phyloP scores from a whole-genome alignment of 139 green algal species.

The Parachlorella kessleri region DNA sequence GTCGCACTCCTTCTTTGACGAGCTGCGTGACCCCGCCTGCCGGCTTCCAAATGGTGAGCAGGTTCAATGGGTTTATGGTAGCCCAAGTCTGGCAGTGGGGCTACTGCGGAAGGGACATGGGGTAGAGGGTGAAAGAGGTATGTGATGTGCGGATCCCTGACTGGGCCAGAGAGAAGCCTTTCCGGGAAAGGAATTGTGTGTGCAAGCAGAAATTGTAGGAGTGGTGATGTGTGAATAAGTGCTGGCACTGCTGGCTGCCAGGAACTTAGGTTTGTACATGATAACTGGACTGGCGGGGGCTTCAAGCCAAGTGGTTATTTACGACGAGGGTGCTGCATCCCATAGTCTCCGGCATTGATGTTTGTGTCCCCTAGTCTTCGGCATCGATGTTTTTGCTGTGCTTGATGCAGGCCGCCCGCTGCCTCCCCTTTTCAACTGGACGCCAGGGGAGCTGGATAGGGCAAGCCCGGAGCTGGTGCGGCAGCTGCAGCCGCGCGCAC shows the following conservation, averaged over 20 bases:
- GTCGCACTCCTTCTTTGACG: constrained; percentile 96
- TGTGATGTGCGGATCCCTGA: too few relatives aligned
- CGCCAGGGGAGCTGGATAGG: constrained; percentile 77
- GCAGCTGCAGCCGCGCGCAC: constrained; percentile 14
- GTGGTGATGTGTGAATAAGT: neutral
- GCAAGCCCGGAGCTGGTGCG: constrained; percentile 48
- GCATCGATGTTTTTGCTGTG: neutral
- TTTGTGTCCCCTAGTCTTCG: too few relatives aligned
- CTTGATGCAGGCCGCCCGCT: constrained; percentile 66
- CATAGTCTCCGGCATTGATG: too few relatives aligned
- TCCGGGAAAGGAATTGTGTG: too few relatives aligned
- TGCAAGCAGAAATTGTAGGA: too few relatives aligned
- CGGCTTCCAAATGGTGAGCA: constrained; percentile 73
- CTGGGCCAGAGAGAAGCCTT: too few relatives aligned
- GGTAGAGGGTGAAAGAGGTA: too few relatives aligned
- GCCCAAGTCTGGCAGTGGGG: neutral
- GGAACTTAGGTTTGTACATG: neutral
- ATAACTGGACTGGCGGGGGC: neutral
- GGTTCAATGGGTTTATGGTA: neutral
- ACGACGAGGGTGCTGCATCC: too few relatives aligned
- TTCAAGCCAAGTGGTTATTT: too few relatives aligned
- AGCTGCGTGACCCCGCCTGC: constrained; percentile 85
- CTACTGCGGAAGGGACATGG: neutral
- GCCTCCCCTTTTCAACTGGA: constrained; percentile 94
- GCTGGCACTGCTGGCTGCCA: neutral